Base-by-base conservation (phyloP, 352 stramenopile genomes). In the Globisporangium megalacanthum region DNA sequence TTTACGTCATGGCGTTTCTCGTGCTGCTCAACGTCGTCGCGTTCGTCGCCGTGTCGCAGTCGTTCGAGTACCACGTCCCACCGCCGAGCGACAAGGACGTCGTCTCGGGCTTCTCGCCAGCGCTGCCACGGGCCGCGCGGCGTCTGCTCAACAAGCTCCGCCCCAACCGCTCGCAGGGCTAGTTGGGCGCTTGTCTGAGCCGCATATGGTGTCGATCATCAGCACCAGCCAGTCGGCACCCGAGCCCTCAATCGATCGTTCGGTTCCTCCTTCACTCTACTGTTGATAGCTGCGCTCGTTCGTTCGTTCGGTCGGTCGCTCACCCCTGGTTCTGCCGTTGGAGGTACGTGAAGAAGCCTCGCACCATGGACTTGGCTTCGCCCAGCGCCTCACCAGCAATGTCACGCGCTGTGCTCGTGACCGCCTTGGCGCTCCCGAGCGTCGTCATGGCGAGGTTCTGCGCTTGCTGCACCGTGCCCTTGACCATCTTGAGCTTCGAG, bases 381-480 rank as follows among this genome's bases (percentile, higher is more conserved):
- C 84, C 84, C 4, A 94, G 60, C 6, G 86, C 86, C 63, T 95
- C 86, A 10, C 81, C 86, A 0, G 84, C 86, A 55, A 95, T 95
- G 59, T 95, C 83, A 22, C 83, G 71, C 14, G 86, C 86, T 17
- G 86, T 94, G 37, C 60, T 89, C 3, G 86, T 93, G 42, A 93
- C 84, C 3, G 83, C 86, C 47, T 91, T 91, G 14, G 86, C 86
- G 36, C 84, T 94, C 52, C 78, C 86, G 0, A 94, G 57, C 3
- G 86, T 94, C 3, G 80, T 90, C 69, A 89, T 79, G 10, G 84
- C 86, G 10, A 95, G 64, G 13, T 75, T 92, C 56, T 95, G 84
- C n/a, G 86, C 86, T 48, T 95, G 86, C 57, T 94, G 84, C 37
- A 95, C 84, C 0, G 86, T 94, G 15, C 83, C 86, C 52, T 92